A percentile compares a stretch with the other conserved stretches of the same genome.
phyloP scores from a whole-genome alignment of 306 rosid genomes.

The Casuarina glauca region DNA sequence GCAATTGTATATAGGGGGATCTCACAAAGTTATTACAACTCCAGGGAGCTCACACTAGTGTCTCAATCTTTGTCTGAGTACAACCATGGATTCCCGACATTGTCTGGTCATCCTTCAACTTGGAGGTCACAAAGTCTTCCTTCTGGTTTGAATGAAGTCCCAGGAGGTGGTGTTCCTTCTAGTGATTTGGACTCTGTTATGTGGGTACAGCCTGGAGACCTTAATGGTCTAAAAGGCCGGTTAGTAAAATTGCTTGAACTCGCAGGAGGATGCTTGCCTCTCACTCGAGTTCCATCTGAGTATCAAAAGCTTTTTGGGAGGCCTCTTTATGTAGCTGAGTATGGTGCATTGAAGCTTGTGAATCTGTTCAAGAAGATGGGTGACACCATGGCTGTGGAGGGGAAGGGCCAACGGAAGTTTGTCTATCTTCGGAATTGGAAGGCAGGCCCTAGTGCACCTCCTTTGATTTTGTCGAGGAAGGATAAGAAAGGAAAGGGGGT shows the following conservation, averaged over 20 bases:
- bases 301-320: slow-evolving; percentile 70
- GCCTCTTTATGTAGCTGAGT: slow-evolving; percentile 71
- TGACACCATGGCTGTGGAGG: slow-evolving; percentile 63
- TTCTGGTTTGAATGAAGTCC: slow-evolving; percentile 56
- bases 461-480: slow-evolving; percentile 55
- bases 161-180: slow-evolving; percentile 46
- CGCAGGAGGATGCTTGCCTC: slow-evolving; percentile 76
- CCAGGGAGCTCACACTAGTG: slow-evolving; percentile 58
- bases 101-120: slow-evolving; percentile 43
- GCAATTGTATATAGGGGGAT: slow-evolving; percentile 75
- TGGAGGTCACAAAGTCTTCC: slow-evolving; percentile 80
- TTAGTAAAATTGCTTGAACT: slow-evolving; percentile 69
- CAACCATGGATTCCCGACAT: slow-evolving; percentile 41
- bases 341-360: slow-evolving; percentile 65
- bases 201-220: slow-evolving; percentile 89
- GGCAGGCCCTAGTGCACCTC: slow-evolving; percentile 78
- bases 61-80: slow-evolving; percentile 69
- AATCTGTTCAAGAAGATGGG: slow-evolving; percentile 90
- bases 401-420: slow-evolving; percentile 65
- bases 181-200: slow-evolving; percentile 51
- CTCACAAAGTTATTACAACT: slow-evolving; percentile 65
- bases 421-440: slow-evolving; percentile 69
- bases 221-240: slow-evolving; percentile 83
- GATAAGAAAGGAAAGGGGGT: slow-evolving; percentile 73
- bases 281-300: slow-evolving; percentile 67